Base-by-base conservation (phyloP, 176 grass and related monocot species). In the Poa pratensis region DNA sequence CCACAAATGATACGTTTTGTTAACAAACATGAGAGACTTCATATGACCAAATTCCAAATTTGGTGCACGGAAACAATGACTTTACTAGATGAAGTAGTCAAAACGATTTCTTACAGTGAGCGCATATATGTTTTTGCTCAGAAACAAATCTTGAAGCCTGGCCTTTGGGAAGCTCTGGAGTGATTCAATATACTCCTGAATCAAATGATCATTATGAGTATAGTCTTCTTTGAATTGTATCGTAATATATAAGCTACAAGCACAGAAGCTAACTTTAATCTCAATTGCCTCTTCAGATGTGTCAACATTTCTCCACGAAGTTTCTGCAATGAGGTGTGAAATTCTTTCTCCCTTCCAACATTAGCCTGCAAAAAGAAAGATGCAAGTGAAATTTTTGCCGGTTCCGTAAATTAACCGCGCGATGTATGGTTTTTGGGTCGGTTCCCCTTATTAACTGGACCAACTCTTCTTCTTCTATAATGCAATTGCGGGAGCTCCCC, bases 171-270 rank as follows among this genome's bases (percentile, higher is more conserved):
- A 81, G 17, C 50, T 86, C 27, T 65, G 64, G 66, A 93, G 84
- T 34, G 79, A 81, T 83, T 93, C 86, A 68, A 89, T 87, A 65
- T 89, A 88, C 40, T 96, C 94, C 94, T 96, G 81, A 26, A 85
- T 28, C 35, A 46, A 80, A 80, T 62, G 18, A 51, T 39, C 9
- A 70, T 24, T 76, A 26, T 54, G 18, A 84, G 59, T 39, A 75
- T 23, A 49, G 2, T 54, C 5, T 17, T 64, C 17, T 84, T 79
- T 19, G 55, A 27, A 52, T 39, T 69, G 53, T 86, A 74, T 28
- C 68, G 39, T 48, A 82, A 45, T 75, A 51, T 48, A 77, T 46
- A 73, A 55, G 26, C 52, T 67, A 24, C 61, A n/a, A 82, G 19
- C 51, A 61, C 8, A 83, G 24, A 67, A 80, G 58, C 40, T 58